Conservation (phyloP, 345 rosid genomes). For the Passiflora organensis region DNA sequence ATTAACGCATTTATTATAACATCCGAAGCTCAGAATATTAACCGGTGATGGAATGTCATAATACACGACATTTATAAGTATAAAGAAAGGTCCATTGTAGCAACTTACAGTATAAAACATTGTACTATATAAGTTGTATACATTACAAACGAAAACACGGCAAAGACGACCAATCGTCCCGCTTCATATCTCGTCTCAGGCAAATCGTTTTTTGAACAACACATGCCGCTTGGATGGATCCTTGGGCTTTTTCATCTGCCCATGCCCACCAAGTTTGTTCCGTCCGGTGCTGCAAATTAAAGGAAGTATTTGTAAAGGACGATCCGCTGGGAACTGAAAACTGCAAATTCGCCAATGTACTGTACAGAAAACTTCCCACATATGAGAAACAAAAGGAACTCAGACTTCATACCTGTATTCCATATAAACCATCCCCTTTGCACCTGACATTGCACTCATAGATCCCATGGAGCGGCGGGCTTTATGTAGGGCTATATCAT, state of each 20-base stretch:
- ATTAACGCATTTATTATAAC: too few relatives aligned
- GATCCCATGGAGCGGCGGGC: constrained; percentile 58
- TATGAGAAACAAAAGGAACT: not conserved
- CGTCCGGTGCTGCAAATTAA: constrained; percentile 44
- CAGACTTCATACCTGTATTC: constrained; percentile 55
- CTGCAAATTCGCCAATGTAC: not conserved
- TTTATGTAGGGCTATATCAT: constrained; percentile 71
- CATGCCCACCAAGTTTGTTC: constrained; percentile 33
- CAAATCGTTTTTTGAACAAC: constrained; percentile 65
- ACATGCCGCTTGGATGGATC: constrained; percentile 76
- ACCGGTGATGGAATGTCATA: too few relatives aligned
- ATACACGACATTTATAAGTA: too few relatives aligned
- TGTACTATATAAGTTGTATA: not conserved
- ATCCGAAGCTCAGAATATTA: too few relatives aligned
- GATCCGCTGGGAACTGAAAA: not conserved
- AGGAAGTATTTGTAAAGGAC: not conserved
- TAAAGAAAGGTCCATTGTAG: too few relatives aligned
- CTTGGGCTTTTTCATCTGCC: constrained; percentile 62
- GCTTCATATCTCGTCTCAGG: constrained; percentile 17
- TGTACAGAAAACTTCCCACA: not conserved
- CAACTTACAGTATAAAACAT: too few relatives aligned
- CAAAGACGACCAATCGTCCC: not conserved
- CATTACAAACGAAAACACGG: too few relatives aligned
- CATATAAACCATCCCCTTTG: constrained; percentile 81
- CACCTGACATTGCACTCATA: constrained; percentile 88